These are phyloP conservation scores for Solanum medicagineum DNA, from an alignment of 257 asterid genomes.

Conservation along the genomic window DNA sequence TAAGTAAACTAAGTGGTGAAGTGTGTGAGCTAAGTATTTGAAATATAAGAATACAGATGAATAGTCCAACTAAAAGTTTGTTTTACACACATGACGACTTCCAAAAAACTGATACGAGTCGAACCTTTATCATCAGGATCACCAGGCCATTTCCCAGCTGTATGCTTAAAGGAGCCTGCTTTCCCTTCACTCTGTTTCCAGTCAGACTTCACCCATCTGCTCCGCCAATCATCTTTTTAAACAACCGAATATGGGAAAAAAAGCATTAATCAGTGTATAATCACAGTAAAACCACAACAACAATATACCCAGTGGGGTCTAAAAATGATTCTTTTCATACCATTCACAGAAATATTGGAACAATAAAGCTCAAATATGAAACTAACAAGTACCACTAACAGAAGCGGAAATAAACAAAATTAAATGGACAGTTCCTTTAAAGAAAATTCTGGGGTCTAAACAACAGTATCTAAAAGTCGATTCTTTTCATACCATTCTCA, in stretches of 20 bases:
- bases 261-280: background rate
- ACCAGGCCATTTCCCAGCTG: slow-evolving; percentile 89
- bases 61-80: background rate
- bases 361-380: background rate
- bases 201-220: slow-evolving; percentile 88
- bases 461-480: background rate
- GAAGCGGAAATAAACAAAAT: too few relatives aligned
- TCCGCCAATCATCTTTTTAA: slow-evolving; percentile 70
- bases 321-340: background rate
- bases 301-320: background rate
- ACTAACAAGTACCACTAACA: background rate
- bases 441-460: background rate
- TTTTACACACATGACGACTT: background rate
- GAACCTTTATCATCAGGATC: slow-evolving; percentile 95
- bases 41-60: background rate
- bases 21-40: background rate
- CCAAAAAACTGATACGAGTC: background rate
- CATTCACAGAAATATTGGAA: background rate
- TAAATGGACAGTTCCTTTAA: background rate
- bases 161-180: slow-evolving; percentile 94
- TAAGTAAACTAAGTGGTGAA: background rate
- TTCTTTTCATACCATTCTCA: background rate
- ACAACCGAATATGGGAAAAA: background rate
- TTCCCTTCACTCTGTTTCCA: slow-evolving; percentile 93
- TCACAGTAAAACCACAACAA: background rate